phyloP scores from a whole-genome alignment of 139 green algal genomes.

The Eudorina sp. region DNA sequence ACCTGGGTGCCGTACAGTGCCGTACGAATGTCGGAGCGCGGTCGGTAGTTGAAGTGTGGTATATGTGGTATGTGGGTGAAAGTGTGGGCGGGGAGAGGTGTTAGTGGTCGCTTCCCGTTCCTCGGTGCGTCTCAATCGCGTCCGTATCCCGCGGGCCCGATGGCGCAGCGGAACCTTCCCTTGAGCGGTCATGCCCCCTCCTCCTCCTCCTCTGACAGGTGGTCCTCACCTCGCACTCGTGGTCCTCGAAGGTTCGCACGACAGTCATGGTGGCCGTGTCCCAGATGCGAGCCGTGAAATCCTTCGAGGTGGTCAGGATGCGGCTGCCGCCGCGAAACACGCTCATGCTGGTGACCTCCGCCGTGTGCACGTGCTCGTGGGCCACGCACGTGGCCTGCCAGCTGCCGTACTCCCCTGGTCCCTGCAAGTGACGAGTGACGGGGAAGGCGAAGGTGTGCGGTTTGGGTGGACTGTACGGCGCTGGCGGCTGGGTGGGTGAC shows the following conservation, averaged over 20 bases:
- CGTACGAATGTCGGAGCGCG: background rate
- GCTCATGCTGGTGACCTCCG: background rate
- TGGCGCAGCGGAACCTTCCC: no score
- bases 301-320: background rate
- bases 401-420: background rate
- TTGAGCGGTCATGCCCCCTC: no score
- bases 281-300: background rate
- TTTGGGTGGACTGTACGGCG: no score
- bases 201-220: background rate
- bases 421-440: no score
- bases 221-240: background rate
- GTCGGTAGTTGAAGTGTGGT: no score
- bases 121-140: no score
- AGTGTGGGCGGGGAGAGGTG: no score
- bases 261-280: background rate
- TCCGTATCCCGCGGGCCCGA: no score
- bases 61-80: no score
- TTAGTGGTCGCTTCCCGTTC: no score
- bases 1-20: background rate
- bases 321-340: background rate
- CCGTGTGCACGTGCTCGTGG: background rate
- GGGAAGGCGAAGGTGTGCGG: no score
- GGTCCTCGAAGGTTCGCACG: background rate
- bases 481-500: no score
- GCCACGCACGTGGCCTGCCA: slow-evolving; percentile 1